phyloP scores from a whole-genome alignment of 2,329 filamentous ascomycete species.

The Hypoxylon sp. region DNA sequence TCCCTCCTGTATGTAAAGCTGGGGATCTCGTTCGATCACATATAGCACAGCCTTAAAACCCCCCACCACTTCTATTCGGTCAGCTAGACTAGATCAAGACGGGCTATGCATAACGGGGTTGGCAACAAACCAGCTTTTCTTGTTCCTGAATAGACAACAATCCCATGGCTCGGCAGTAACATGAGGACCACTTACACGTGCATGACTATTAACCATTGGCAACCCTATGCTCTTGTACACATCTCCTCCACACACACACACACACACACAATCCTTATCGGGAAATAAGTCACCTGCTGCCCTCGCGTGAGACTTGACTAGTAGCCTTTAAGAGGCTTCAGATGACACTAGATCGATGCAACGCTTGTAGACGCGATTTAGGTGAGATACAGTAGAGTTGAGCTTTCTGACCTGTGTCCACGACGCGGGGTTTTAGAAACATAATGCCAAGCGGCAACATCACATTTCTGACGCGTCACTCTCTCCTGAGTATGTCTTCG shows the following conservation, averaged over 20 bases:
- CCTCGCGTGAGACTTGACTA: constrained; percentile 33
- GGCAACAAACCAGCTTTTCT: constrained; percentile 15
- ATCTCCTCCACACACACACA: background rate
- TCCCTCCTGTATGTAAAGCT: constrained; percentile 11
- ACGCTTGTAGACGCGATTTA: constrained; percentile 16
- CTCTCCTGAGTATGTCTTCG: background rate
- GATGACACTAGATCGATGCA: constrained; percentile 33
- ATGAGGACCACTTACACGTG: constrained; percentile 1
- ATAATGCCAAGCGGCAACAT: background rate
- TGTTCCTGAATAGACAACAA: constrained; percentile 32
- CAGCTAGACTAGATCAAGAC: constrained; percentile 21
- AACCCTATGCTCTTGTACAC: constrained; percentile 3
- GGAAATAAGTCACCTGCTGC: constrained; percentile 37
- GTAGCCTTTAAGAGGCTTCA: constrained; percentile 29
- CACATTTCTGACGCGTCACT: constrained; percentile 1
- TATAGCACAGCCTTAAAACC: constrained; percentile 21
- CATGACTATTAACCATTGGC: constrained; percentile 7
- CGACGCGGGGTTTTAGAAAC: background rate
- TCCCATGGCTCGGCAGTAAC: constrained; percentile 36
- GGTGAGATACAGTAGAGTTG: constrained; percentile 11
- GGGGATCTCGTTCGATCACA: constrained; percentile 2
- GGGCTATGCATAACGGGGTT: constrained; percentile 1
- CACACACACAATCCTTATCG: constrained; percentile 25
- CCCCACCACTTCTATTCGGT: background rate
- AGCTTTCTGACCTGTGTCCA: background rate